phyloP scores from a whole-genome alignment of 1,284 basidiomycete genomes.

The Pseudozyma sp. region DNA sequence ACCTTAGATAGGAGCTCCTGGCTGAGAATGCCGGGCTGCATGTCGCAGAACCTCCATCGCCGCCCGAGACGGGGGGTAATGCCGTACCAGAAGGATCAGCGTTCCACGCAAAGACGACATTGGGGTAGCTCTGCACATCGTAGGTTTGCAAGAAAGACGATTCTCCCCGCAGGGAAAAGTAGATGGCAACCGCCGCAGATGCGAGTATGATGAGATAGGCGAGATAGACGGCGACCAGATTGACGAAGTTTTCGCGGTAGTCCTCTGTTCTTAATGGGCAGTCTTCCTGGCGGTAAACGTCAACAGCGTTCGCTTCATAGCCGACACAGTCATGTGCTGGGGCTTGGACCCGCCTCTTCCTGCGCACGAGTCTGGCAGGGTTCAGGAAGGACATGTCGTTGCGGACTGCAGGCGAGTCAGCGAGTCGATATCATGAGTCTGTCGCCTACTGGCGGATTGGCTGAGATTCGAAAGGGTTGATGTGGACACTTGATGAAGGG shows the following conservation, averaged over 20 bases:
- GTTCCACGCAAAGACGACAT: constrained; percentile 10
- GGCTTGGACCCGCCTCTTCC: not conserved
- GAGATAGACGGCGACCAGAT: constrained; percentile 3
- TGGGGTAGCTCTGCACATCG: not conserved
- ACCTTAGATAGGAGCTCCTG: not conserved
- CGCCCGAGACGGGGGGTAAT: not conserved
- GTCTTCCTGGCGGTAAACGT: not conserved
- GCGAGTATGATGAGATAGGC: constrained; percentile 3
- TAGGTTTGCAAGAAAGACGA: constrained; percentile 7
- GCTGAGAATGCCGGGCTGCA: not conserved
- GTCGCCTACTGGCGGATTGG: too few relatives aligned
- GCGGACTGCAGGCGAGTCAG: too few relatives aligned
- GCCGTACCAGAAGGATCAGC: not conserved
- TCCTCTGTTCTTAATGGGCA: not conserved
- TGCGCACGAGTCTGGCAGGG: too few relatives aligned
- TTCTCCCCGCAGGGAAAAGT: constrained; percentile 2
- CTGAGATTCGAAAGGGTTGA: too few relatives aligned
- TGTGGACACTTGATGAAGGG: too few relatives aligned
- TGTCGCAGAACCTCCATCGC: not conserved
- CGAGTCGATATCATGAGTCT: too few relatives aligned
- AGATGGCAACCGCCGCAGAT: constrained; percentile 3
- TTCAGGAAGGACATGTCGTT: too few relatives aligned
- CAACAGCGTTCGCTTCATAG: not conserved
- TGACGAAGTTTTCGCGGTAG: constrained; percentile 9
- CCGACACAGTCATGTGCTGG: too few relatives aligned